These are phyloP conservation scores for Alternaria burnsii DNA, from an alignment of 2,329 filamentous ascomycete species.

Conservation along the genomic window DNA sequence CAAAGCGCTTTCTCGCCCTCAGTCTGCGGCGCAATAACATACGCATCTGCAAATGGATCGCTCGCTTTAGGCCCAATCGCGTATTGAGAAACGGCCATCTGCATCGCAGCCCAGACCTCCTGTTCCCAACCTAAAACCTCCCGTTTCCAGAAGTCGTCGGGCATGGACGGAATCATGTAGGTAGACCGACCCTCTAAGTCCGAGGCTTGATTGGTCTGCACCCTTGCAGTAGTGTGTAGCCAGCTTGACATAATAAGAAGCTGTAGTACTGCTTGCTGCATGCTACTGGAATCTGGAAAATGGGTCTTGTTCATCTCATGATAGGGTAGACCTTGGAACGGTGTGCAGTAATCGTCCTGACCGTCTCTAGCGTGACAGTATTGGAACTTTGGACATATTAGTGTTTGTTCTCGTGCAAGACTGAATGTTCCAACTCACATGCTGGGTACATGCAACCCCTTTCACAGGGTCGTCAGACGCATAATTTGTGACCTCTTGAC, in stretches of 20 bases:
- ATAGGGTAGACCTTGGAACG: neutral
- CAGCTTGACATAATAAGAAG: neutral
- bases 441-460: neutral
- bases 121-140: conserved; percentile 32
- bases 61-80: conserved; percentile 5
- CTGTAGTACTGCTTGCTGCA: neutral
- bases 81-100: conserved; percentile 22
- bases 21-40: neutral
- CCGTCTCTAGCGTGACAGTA: neutral
- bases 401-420: no score
- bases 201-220: neutral
- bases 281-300: neutral
- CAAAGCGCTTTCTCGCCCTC: conserved; percentile 27
- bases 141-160: conserved; percentile 30
- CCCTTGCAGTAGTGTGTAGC: neutral
- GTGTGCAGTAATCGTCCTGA: conserved; percentile 2
- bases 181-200: no score
- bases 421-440: neutral
- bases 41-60: neutral
- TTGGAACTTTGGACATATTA: neutral
- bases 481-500: neutral
- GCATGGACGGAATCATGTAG: neutral
- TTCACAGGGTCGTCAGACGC: neutral
- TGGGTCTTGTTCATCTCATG: neutral
- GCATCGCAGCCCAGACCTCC: conserved; percentile 22